A percentile compares a stretch with the other conserved stretches of the same genome.
Conservation (phyloP, 768 basidiomycete genomes). For the Suillus weaverae region DNA sequence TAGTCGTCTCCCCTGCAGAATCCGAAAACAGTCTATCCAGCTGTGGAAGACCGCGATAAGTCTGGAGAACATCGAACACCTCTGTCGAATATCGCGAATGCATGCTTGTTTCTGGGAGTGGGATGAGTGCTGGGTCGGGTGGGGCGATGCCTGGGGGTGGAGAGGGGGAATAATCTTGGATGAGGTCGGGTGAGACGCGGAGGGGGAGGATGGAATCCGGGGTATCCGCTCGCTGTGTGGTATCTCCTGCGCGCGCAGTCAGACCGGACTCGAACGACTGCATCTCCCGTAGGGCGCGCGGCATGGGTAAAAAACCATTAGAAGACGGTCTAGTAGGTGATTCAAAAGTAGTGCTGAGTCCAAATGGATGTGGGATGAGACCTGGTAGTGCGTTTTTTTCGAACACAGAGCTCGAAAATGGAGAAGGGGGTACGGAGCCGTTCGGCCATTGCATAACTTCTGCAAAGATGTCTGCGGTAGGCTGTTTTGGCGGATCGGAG, state of each 20-base stretch:
- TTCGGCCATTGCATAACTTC: constrained; percentile 64
- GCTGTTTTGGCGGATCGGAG: constrained; percentile 26
- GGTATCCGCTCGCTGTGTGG: constrained; percentile 17
- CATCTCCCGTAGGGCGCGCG: constrained; percentile 74
- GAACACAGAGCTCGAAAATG: constrained; percentile 31
- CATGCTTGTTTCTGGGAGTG: constrained; percentile 49
- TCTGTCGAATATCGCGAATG: constrained; percentile 69
- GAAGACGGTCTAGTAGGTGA: constrained; percentile 50
- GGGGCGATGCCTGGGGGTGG: constrained; percentile 27
- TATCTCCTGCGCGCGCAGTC: constrained; percentile 62
- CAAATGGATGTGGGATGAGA: constrained; percentile 58
- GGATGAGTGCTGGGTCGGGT: constrained; percentile 28
- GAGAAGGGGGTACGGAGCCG: constrained; percentile 36
- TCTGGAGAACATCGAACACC: constrained; percentile 81
- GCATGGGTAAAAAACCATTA: constrained; percentile 43
- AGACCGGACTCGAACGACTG: constrained; percentile 84
- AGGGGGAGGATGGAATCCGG: constrained; percentile 13
- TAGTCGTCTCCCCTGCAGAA: constrained; percentile 61
- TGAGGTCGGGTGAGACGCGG: neutral
- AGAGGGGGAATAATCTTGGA: constrained; percentile 13
- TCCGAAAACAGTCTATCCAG: constrained; percentile 65
- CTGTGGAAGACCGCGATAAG: constrained; percentile 72
- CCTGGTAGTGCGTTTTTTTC: constrained; percentile 19
- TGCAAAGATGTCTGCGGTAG: constrained; percentile 56
- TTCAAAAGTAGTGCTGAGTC: constrained; percentile 60